These are phyloP conservation scores for Saturnispora sekii DNA, from an alignment of 805 yeast species.

Conservation along the genomic window DNA sequence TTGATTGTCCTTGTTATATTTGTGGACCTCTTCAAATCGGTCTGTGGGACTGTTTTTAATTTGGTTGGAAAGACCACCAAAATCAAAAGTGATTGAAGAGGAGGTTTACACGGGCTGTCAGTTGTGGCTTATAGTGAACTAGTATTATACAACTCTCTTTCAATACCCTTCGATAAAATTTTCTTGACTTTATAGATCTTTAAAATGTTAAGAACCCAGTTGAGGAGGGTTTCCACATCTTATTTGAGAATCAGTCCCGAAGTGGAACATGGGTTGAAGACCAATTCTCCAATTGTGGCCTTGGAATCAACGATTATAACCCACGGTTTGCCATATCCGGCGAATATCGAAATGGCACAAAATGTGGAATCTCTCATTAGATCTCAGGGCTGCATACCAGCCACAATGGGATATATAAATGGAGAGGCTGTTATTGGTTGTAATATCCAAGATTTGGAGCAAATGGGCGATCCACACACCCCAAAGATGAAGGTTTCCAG, in stretches of 20 bases:
- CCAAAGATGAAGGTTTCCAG: slow-evolving; percentile 58
- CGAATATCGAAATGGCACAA: slow-evolving; percentile 62
- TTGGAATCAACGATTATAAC: slow-evolving; percentile 82
- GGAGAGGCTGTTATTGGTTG: slow-evolving; percentile 72
- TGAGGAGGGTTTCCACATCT: background rate
- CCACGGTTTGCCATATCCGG: slow-evolving; percentile 82
- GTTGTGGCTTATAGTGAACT: no score
- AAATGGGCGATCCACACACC: slow-evolving; percentile 33
- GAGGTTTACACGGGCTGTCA: background rate
- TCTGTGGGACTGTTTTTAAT: background rate
- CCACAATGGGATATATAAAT: slow-evolving; percentile 68
- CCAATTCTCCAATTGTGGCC: slow-evolving; percentile 63
- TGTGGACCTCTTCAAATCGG: slow-evolving; percentile 9
- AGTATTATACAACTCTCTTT: no score
- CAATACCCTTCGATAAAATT: no score
- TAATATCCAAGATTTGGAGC: slow-evolving; percentile 34
- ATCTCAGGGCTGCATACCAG: slow-evolving; percentile 62
- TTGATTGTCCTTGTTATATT: slow-evolving; percentile 9
- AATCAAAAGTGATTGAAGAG: background rate
- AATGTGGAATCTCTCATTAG: slow-evolving; percentile 57
- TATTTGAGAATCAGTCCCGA: slow-evolving; percentile 30
- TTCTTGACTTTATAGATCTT: background rate
- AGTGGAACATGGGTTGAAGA: slow-evolving; percentile 49
- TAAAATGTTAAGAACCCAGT: background rate
- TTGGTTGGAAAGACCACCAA: background rate